These are phyloP conservation scores for Plasmodium cynomolgi DNA, from an alignment of 169 alveolate genomes.

Conservation along the genomic window DNA sequence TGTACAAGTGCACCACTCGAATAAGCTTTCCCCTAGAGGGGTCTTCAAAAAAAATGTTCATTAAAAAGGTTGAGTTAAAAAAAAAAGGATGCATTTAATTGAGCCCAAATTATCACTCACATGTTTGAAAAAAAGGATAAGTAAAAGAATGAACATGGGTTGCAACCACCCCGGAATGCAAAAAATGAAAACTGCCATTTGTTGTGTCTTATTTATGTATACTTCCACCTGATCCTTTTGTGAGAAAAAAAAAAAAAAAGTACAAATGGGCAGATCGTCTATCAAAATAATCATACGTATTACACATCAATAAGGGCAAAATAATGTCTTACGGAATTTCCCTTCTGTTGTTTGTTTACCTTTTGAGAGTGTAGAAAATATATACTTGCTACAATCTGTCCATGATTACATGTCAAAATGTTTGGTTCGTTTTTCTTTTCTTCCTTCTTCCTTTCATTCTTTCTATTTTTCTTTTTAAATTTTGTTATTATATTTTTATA, in stretches of 20 bases:
- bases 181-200: not conserved
- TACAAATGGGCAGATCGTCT: not conserved
- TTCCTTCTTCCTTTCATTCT: conserved; percentile 14
- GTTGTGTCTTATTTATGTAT: not conserved
- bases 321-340: not conserved
- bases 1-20: not conserved
- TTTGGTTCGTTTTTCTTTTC: conserved; percentile 27
- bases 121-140: not conserved
- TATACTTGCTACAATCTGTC: not conserved
- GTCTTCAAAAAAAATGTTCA: not conserved
- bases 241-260: not conserved
- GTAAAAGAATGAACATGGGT: not conserved
- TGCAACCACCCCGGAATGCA: not conserved
- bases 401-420: conserved; percentile 1
- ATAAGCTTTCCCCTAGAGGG: not conserved
- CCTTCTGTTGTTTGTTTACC: not conserved
- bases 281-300: not conserved
- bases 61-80: not conserved
- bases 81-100: not conserved
- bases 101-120: not conserved
- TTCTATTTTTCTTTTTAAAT: conserved; percentile 4
- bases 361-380: not conserved
- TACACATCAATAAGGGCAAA: not conserved
- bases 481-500: not conserved
- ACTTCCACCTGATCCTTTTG: not conserved